Evolutionary conservation across 2,329 filamentous ascomycete genomes (phyloP).

Genomic region (Apiospora pterosperma): DNA sequence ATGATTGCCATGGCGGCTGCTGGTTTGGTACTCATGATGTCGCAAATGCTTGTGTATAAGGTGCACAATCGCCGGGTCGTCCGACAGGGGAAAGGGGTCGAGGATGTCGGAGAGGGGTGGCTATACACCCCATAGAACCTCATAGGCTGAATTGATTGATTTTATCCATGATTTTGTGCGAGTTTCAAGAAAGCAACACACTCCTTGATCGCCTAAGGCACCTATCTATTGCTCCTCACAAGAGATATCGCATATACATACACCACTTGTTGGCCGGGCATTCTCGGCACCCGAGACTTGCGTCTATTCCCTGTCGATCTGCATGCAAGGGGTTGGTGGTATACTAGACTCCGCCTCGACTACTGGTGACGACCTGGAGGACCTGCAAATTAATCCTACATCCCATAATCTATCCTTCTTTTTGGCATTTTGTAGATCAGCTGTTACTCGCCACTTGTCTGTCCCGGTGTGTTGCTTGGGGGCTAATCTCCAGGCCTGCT

Average conservation of each 20-base stretch:
- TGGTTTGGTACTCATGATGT: slow-evolving; percentile 35
- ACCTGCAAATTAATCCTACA: neutral
- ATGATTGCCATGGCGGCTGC: slow-evolving; percentile 42
- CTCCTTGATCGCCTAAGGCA: too few relatives aligned
- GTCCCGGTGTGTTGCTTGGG: too few relatives aligned
- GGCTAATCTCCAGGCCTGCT: too few relatives aligned
- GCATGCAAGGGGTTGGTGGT: neutral
- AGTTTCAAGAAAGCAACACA: too few relatives aligned
- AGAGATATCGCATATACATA: too few relatives aligned
- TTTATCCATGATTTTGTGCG: too few relatives aligned
- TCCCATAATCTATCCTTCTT: too few relatives aligned
- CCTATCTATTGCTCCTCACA: too few relatives aligned
- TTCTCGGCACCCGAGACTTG: neutral
- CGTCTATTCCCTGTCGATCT: neutral
- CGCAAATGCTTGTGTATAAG: slow-evolving; percentile 37
- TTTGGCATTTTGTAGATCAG: too few relatives aligned
- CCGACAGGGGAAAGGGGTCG: neutral
- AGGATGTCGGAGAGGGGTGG: neutral
- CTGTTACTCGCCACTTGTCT: too few relatives aligned
- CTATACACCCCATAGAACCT: neutral
- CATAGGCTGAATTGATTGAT: neutral
- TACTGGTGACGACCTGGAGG: neutral
- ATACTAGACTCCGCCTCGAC: neutral
- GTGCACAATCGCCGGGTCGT: slow-evolving; percentile 31
- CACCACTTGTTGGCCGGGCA: too few relatives aligned